These are phyloP conservation scores for Suhomyces sp. DNA, from an alignment of 805 yeast species.

Conservation along the genomic window DNA sequence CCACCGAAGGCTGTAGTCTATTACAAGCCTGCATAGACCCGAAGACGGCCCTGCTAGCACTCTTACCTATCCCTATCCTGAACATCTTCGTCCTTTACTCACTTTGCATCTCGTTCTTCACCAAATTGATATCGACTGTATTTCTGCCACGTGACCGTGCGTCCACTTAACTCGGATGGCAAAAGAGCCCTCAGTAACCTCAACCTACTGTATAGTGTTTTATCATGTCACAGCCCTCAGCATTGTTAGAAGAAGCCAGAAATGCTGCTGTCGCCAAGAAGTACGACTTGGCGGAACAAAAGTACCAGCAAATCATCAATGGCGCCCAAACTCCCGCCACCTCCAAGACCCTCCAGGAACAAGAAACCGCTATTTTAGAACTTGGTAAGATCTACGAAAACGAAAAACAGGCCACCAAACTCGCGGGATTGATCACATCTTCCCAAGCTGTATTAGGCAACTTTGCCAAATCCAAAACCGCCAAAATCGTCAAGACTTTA, in stretches of 20 bases:
- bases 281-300: slow-evolving; percentile 54
- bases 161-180: slow-evolving; percentile 5
- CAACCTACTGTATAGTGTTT: background rate
- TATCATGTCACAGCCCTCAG: slow-evolving; percentile 20
- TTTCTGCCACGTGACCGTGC: background rate
- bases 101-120: background rate
- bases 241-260: slow-evolving; percentile 57
- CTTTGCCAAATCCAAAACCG: slow-evolving; percentile 91
- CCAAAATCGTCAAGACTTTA: slow-evolving; percentile 79
- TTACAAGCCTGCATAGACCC: background rate
- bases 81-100: background rate
- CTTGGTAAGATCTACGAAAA: slow-evolving; percentile 69
- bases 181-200: background rate
- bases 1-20: background rate
- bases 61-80: background rate
- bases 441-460: slow-evolving; percentile 70
- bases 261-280: slow-evolving; percentile 50
- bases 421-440: slow-evolving; percentile 59
- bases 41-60: background rate
- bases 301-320: slow-evolving; percentile 51
- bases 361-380: slow-evolving; percentile 69
- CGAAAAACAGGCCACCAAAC: slow-evolving; percentile 45
- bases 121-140: background rate
- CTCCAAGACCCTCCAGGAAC: slow-evolving; percentile 35
- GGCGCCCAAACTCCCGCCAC: slow-evolving; percentile 14